Evolutionary conservation across 2,329 filamentous ascomycete genomes (phyloP).

Genomic region (Rhexocercosporidium sp.): DNA sequence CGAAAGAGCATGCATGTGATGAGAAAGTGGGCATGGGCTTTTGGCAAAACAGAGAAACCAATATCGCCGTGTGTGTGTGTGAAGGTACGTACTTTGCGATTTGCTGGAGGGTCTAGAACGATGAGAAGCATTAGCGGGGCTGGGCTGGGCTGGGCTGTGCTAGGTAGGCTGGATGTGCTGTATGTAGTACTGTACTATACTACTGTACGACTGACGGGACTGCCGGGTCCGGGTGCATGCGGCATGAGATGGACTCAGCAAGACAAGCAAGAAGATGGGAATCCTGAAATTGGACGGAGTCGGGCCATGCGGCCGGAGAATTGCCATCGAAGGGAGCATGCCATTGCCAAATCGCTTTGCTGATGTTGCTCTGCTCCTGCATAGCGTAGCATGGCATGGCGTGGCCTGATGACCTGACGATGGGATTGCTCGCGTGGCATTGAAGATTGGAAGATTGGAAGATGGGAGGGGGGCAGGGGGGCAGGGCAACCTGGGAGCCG

Average conservation of each 20-base stretch:
- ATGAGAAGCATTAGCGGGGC: slow-evolving; percentile 22
- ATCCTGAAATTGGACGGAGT: neutral
- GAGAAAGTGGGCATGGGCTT: slow-evolving; percentile 13
- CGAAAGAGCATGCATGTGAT: slow-evolving; percentile 1
- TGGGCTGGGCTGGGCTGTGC: no score
- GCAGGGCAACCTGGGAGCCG: no score
- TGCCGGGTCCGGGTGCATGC: neutral
- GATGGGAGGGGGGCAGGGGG: no score
- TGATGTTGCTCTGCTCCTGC: neutral
- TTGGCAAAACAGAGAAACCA: slow-evolving; percentile 4
- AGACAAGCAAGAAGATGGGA: neutral
- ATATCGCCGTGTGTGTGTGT: no score
- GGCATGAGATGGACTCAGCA: neutral
- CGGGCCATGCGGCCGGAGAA: no score
- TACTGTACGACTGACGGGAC: neutral
- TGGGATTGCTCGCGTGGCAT: neutral
- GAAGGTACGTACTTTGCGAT: slow-evolving; percentile 31
- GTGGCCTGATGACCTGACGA: neutral
- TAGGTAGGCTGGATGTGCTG: no score
- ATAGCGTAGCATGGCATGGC: neutral
- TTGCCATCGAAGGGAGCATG: neutral
- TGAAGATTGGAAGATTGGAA: neutral
- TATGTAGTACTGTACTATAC: no score
- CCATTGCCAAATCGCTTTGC: neutral
- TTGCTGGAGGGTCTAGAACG: slow-evolving; percentile 28